Base-by-base conservation (phyloP, 1,139 yeast genomes). In the Yamadazyma atmosphaerica region DNA sequence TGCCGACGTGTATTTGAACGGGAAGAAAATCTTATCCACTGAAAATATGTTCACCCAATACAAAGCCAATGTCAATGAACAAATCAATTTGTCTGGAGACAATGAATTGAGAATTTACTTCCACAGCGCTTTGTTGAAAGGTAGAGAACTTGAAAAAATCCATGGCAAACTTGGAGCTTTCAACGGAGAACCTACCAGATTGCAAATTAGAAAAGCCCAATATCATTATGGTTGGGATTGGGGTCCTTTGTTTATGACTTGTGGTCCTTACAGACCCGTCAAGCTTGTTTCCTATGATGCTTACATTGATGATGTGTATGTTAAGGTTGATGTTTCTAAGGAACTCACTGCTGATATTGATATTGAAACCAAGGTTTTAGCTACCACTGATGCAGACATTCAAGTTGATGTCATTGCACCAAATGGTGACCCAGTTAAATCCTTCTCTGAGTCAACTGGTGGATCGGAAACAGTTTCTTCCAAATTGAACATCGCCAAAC, bases 161-260 rank as follows among this genome's bases (percentile, higher is more conserved):
- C 34, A 43, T 33, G 62, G 62, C 3, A 37, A 12, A 37, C 37
- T 39, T 34, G 47, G 47, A 15, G 47, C 66, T 45, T 58, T 55
- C 47, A 70, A 66, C 44, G 76, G 75, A 4, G 74, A 68, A 31
- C 39, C 61, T 7, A 49, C 59, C 29, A 53, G 80, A 24, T 52
- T 68, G 17, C 64, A 70, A 37, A 63, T 67, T 7, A 54, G 80
- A 41, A 74, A 74, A 50, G 74, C 79, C 0, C 79, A 73, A 48
- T 74, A 72, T 47, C 78, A 74, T 40, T 75, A 19, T 9, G 22
- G 22, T 6, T 19, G 22, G 22, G 22, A 19, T 19, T 19, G 22
- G 22, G 22, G 22, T 6, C 79, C 78, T 4, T 51, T 59, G 2
- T 46, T 73, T 35, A 55, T 70, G 45, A 61, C 72, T 11, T 67